Evolutionary conservation across 2,329 filamentous ascomycete genomes (phyloP), one percentile per base, ranked within the genome.

Genomic region (Fusarium paranaense): DNA sequence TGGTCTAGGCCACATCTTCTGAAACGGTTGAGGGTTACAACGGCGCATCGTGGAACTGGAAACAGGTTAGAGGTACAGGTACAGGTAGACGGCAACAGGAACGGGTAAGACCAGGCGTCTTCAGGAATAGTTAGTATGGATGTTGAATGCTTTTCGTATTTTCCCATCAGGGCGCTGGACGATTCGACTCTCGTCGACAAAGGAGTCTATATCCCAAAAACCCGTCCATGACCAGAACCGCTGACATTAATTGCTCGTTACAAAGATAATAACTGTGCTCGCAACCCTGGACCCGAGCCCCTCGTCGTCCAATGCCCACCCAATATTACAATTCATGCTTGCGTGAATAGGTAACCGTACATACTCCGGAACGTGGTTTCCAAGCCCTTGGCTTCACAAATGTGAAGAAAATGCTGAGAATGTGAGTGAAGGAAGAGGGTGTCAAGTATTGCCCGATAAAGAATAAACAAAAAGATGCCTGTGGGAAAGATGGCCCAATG

Each of bases 181-280:
- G 58, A 59, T 58, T 42, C 62, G 50, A 72, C 62, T 62, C 61
- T n/a, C 32, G 38, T 50, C 32, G 58, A 65, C 6, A 54, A 45
- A 61, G 25, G 32, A 66, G 64, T 66, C 62, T 67, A 69, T 66
- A 64, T 58, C 62, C 35, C 38, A 57, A 33, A 52, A 38, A 66
- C 33, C 37, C 64, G 54, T 52, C 54, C 33, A 45, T 52, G 35
- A 45, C 58, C 60, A 47, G 35, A 66, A 64, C 37, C 59, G 64
- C 50, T 47, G 64, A 68, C 60, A 66, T 66, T 70, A 68, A 45
- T 67, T 72, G 64, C 57, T 77, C 68, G 64, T 75, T 72, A 70
- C 73, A 70, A 65, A 73, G 18, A 54, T 66, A 65, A 50, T 64
- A 13, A 69, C 50, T 65, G 54, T 59, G 74, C 67, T 67, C 52